A percentile compares a stretch with the other conserved stretches of the same genome.
These are phyloP conservation scores for Aspergillaceae sp. DNA, from an alignment of 2,329 filamentous ascomycete species.

Conservation along the genomic window DNA sequence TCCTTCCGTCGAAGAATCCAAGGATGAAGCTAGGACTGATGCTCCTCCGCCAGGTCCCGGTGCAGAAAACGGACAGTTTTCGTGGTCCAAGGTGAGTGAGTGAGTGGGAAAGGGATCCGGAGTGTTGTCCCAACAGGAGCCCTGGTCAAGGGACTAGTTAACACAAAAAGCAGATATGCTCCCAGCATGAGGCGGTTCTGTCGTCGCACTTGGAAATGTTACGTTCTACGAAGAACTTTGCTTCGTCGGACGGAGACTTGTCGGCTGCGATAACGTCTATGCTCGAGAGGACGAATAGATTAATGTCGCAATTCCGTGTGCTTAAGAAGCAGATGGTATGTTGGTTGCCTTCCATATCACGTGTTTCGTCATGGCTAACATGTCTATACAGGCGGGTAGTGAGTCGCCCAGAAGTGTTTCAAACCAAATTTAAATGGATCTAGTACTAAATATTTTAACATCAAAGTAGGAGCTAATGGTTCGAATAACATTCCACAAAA, in stretches of 20 bases:
- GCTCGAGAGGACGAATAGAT: constrained; percentile 30
- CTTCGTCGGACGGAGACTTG: constrained; percentile 19
- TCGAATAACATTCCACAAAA: no score
- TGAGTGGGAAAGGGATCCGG: no score
- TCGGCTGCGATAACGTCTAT: constrained; percentile 27
- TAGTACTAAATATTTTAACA: no score
- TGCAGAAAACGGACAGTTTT: constrained; percentile 5
- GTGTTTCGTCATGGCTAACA: not conserved
- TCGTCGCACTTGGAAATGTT: constrained; percentile 33
- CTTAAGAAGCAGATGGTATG: constrained; percentile 30
- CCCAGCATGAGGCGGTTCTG: constrained; percentile 33
- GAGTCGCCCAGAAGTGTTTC: no score
- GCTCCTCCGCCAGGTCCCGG: not conserved
- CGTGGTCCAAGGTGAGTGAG: constrained; percentile 16
- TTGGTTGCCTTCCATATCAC: not conserved
- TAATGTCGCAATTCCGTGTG: constrained; percentile 29
- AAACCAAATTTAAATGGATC: no score
- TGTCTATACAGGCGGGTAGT: not conserved
- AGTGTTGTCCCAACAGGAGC: no score
- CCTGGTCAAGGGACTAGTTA: no score
- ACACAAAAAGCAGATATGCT: constrained; percentile 23
- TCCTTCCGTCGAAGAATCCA: constrained; percentile 12
- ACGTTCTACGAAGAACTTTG: constrained; percentile 24
- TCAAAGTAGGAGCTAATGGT: not conserved
- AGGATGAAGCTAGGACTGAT: constrained; percentile 1